Conservation (phyloP, 2,329 filamentous ascomycete species). For the Colletotrichum tabaci region DNA sequence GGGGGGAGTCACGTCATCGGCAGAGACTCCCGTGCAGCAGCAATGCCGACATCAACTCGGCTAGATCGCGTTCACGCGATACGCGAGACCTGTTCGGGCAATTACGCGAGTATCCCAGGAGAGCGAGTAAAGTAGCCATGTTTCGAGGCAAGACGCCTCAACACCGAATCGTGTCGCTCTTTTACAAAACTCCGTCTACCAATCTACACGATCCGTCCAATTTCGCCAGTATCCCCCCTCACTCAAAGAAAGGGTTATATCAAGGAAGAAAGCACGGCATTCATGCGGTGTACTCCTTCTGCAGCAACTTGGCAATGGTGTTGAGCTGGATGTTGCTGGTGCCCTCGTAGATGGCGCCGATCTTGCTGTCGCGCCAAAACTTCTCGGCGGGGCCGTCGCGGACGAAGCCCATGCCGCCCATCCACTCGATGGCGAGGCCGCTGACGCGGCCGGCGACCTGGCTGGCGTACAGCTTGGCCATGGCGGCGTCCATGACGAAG, state of each 20-base stretch:
- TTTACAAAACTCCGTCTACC: slow-evolving; percentile 38
- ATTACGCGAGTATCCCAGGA: background rate
- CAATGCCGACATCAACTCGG: background rate
- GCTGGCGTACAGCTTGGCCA: slow-evolving; percentile 96
- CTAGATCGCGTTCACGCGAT: background rate
- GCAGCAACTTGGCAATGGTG: slow-evolving; percentile 74
- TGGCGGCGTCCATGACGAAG: slow-evolving; percentile 95
- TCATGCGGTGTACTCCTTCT: slow-evolving; percentile 72
- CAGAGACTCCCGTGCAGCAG: background rate
- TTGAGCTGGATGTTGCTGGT: slow-evolving; percentile 83
- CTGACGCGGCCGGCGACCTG: slow-evolving; percentile 93
- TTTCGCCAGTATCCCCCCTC: background rate
- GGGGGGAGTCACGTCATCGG: background rate
- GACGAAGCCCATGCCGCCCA: slow-evolving; percentile 99
- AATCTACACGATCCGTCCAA: slow-evolving; percentile 28
- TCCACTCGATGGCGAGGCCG: slow-evolving; percentile 94
- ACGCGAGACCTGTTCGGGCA: background rate
- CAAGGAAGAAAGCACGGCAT: background rate
- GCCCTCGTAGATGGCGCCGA: slow-evolving; percentile 97
- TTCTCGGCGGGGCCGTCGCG: slow-evolving; percentile 97
- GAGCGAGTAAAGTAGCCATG: background rate
- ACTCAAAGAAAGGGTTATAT: background rate
- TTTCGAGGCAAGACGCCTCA: background rate
- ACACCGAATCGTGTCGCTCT: slow-evolving; percentile 39
- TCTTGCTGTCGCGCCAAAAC: slow-evolving; percentile 98